Evolutionary conservation across 140 eudicot species (phyloP).

Genomic region (Anethum foeniculum): DNA sequence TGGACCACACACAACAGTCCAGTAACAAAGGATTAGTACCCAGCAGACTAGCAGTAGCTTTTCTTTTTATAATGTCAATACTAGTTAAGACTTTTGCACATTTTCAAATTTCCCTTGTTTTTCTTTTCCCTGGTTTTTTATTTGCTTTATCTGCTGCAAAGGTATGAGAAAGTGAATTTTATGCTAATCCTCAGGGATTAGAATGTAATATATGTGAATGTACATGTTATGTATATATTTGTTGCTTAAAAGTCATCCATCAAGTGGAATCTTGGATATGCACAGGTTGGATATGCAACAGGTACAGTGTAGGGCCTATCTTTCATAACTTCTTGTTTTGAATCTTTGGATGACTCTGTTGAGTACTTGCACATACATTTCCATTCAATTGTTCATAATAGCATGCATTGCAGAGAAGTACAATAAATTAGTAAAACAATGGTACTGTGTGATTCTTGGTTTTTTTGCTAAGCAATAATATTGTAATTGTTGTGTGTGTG

Average conservation of each 20-base stretch:
- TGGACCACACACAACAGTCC: constrained; percentile 60
- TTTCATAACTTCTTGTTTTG: neutral
- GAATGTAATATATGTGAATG: neutral
- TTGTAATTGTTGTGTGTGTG: neutral
- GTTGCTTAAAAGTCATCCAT: neutral
- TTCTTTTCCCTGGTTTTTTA: neutral
- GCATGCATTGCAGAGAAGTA: neutral
- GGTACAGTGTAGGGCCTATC: neutral
- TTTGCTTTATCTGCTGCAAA: neutral
- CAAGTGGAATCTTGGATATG: neutral
- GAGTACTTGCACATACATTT: neutral
- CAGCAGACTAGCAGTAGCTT: constrained; percentile 27
- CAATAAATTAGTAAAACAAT: neutral
- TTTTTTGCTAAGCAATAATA: neutral
- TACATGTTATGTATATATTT: neutral
- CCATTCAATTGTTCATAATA: neutral
- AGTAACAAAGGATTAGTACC: constrained; percentile 40
- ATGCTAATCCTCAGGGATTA: neutral
- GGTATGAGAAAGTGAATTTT: neutral
- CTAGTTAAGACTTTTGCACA: constrained; percentile 7
- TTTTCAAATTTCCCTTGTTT: constrained; percentile 11
- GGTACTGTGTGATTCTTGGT: neutral
- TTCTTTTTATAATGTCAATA: neutral
- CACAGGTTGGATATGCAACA: neutral
- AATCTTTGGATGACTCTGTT: neutral